phyloP scores from a whole-genome alignment of 768 basidiomycete species.

The Panaeolus papilionaceus region DNA sequence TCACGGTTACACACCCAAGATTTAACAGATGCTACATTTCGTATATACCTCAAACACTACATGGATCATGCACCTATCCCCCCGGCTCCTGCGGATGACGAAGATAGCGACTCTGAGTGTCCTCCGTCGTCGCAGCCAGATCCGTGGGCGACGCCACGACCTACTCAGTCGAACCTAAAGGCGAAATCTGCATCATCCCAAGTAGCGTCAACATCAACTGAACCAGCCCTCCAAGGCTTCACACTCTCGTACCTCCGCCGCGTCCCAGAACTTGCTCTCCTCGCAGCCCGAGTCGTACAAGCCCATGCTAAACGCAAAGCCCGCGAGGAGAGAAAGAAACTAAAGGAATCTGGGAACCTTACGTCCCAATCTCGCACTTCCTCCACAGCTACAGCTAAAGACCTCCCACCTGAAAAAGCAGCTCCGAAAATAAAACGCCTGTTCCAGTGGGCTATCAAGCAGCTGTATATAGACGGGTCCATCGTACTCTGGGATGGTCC shows the following conservation, averaged over 20 bases:
- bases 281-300: conserved; percentile 69
- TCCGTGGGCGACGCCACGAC: conserved; percentile 10
- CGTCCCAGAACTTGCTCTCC: conserved; percentile 70
- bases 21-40: conserved; percentile 74
- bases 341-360: conserved; percentile 36
- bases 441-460: conserved; percentile 67
- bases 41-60: conserved; percentile 80
- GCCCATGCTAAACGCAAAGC: conserved; percentile 63
- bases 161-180: conserved; percentile 21
- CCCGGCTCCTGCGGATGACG: background rate
- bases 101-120: background rate
- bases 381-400: background rate
- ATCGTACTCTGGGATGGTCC: conserved; percentile 79
- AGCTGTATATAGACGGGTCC: conserved; percentile 73
- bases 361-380: conserved; percentile 20
- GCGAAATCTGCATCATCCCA: background rate
- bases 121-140: conserved; percentile 2
- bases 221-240: conserved; percentile 50
- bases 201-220: background rate
- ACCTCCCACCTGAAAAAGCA: conserved; percentile 31
- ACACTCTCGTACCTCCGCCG: conserved; percentile 79
- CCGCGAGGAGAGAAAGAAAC: conserved; percentile 53
- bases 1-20: conserved; percentile 70
- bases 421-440: conserved; percentile 67
- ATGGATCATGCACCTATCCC: conserved; percentile 62